Percentiles rank a stretch among this genome's conserved stretches.
These are phyloP conservation scores for Protomyces macrosporus DNA, from an alignment of 1,139 yeast species.

Conservation along the genomic window DNA sequence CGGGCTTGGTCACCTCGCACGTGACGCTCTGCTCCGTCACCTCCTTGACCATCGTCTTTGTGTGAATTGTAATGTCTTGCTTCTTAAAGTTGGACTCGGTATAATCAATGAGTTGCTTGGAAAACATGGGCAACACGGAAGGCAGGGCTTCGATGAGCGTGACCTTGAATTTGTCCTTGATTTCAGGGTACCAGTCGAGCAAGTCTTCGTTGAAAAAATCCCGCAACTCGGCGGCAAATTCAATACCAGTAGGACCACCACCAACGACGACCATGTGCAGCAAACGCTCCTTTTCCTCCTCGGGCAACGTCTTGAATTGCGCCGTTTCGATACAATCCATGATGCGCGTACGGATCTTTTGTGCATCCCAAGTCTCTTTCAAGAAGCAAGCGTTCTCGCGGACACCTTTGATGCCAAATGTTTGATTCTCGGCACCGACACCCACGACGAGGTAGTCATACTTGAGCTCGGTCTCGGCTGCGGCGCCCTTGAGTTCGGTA, in stretches of 20 bases:
- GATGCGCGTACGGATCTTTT: slow-evolving; percentile 50
- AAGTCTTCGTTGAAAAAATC: slow-evolving; percentile 91
- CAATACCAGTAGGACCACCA: slow-evolving; percentile 70
- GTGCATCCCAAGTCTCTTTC: slow-evolving; percentile 64
- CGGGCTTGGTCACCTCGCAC: slow-evolving; percentile 66
- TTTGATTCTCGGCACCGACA: slow-evolving; percentile 59
- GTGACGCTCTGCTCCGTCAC: slow-evolving; percentile 64
- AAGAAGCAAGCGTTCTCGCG: slow-evolving; percentile 52
- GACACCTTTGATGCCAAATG: slow-evolving; percentile 62
- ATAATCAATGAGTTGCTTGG: slow-evolving; percentile 74
- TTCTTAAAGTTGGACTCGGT: slow-evolving; percentile 76
- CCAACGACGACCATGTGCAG: slow-evolving; percentile 63
- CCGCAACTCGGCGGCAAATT: slow-evolving; percentile 74
- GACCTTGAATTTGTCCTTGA: slow-evolving; percentile 73
- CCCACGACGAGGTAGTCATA: slow-evolving; percentile 61
- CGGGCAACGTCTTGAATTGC: slow-evolving; percentile 55
- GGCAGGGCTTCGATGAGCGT: slow-evolving; percentile 88
- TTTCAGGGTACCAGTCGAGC: slow-evolving; percentile 80
- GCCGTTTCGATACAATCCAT: slow-evolving; percentile 54
- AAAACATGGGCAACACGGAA: slow-evolving; percentile 80
- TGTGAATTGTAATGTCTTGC: slow-evolving; percentile 69
- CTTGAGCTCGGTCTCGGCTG: slow-evolving; percentile 52
- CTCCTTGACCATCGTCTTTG: slow-evolving; percentile 83
- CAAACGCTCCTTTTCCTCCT: slow-evolving; percentile 53
- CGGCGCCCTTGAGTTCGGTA: slow-evolving; percentile 56